These are phyloP conservation scores for Botryotinia narcissicola DNA, from an alignment of 2,329 filamentous ascomycete species.

Conservation along the genomic window DNA sequence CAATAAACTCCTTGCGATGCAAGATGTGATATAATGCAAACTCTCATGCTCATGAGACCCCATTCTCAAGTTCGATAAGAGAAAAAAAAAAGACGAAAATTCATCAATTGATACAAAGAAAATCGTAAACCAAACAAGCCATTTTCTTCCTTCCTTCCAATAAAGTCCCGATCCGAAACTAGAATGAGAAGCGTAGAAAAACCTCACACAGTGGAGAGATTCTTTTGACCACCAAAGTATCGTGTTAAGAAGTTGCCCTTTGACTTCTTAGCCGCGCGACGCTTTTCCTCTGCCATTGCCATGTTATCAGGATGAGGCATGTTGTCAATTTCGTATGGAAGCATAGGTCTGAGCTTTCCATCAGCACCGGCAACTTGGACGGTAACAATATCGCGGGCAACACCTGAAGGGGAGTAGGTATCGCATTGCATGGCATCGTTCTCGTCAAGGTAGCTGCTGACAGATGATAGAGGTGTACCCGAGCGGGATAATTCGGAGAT, in stretches of 20 bases:
- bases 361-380: constrained; percentile 28
- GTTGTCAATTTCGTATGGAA: constrained; percentile 37
- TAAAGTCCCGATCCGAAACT: neutral
- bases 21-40: constrained; percentile 2
- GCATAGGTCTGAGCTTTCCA: constrained; percentile 28
- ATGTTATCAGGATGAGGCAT: constrained; percentile 18
- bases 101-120: constrained; percentile 19
- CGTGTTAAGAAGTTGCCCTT: constrained; percentile 34
- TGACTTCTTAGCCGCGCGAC: constrained; percentile 30
- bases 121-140: constrained; percentile 15
- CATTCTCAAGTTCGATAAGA: neutral
- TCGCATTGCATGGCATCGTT: constrained; percentile 16
- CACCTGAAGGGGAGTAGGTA: constrained; percentile 20
- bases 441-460: constrained; percentile 35
- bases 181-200: neutral
- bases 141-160: neutral
- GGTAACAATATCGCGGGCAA: constrained; percentile 33
- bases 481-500: constrained; percentile 33
- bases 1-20: constrained; percentile 20
- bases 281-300: constrained; percentile 29
- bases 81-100: neutral
- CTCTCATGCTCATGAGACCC: neutral
- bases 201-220: constrained; percentile 4
- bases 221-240: constrained; percentile 27
- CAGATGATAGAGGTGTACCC: constrained; percentile 39